Evolutionary conservation across 805 yeast genomes (phyloP), one percentile per base, ranked within the genome.

Genomic region (Nakazawaea molendinolei): DNA sequence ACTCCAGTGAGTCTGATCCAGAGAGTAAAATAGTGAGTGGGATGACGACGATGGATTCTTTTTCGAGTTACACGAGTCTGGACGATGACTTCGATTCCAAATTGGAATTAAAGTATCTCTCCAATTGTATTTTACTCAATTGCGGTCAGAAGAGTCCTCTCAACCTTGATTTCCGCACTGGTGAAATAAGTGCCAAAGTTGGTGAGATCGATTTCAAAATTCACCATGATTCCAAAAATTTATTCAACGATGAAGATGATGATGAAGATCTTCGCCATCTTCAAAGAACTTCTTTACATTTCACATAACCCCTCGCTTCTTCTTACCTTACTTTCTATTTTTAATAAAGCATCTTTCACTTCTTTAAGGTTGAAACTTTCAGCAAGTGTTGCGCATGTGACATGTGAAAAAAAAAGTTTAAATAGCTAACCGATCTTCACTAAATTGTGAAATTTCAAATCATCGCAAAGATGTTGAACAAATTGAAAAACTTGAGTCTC

Each of bases 401-500:
- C 23, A 21, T 7, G 7, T 7, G 7, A 21, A 10, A n/a, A n/a
- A 24, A 24, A 24, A 24, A 24, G 7, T 10, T 6, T 10, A 24
- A 24, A 24, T 8, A 8, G 14, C 7, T n/a, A 6, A n/a, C 7
- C 7, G 14, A 24, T 6, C n/a, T n/a, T n/a, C 14, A 24, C 27
- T 8, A 8, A 22, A 22, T 22, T 22, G 9, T 22, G 14, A 18
- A 14, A 29, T 6, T 14, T 5, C 10, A 14, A 22, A 16, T 18
- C n/a, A 18, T 8, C n/a, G 22, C 20, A 31, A 27, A 22, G n/a
- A 35, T 50, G 53, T 50, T 49, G 34, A 47, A 45, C 25, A 49
- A 46, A 32, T 34, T 49, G 31, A 51, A 50, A 37, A 39, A 52
- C 20, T 51, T 53, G 32, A 33, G 39, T 17, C 44, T 44, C 6